A percentile compares a stretch with the other conserved stretches of the same genome.
Evolutionary conservation across 495 filamentous ascomycete species (phyloP).

Genomic region (Penicillium egyptiacum): DNA sequence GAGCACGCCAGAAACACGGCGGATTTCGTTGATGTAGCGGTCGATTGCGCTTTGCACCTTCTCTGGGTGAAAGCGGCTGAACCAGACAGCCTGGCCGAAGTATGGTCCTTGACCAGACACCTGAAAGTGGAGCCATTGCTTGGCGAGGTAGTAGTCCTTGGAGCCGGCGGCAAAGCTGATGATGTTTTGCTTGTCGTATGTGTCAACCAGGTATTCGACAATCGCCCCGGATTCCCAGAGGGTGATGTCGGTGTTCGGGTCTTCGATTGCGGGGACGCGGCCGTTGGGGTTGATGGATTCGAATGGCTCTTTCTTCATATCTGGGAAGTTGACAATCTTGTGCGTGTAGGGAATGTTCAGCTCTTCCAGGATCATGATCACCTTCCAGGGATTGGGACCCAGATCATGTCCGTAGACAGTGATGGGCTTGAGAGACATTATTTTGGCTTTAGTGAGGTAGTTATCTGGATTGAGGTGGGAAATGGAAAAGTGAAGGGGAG

Average conservation of each 20-base stretch:
- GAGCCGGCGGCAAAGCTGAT: conserved; percentile 54
- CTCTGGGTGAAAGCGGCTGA: conserved; percentile 55
- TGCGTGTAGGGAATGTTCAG: conserved; percentile 58
- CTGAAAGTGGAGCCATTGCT: conserved; percentile 70
- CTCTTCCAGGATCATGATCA: conserved; percentile 61
- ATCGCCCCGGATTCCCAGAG: conserved; percentile 77
- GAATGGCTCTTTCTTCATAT: conserved; percentile 59
- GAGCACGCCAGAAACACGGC: conserved; percentile 59
- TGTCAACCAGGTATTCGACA: conserved; percentile 66
- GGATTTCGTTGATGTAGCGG: conserved; percentile 60
- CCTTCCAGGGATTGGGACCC: conserved; percentile 67
- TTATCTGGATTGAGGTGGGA: not conserved
- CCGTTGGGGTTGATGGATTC: conserved; percentile 69
- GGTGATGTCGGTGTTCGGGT: conserved; percentile 64
- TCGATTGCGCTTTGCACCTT: conserved; percentile 56
- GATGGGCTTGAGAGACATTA: conserved; percentile 48
- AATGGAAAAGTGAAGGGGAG: not conserved
- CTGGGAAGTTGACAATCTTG: conserved; percentile 41
- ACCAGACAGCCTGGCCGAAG: conserved; percentile 60
- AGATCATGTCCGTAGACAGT: conserved; percentile 38
- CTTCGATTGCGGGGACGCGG: conserved; percentile 60
- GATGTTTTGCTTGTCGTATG: conserved; percentile 64
- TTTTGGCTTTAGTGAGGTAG: conserved; percentile 8
- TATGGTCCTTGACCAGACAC: conserved; percentile 67
- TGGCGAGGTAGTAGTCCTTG: conserved; percentile 50